Conservation (phyloP, 768 basidiomycete genomes). For the Calocybe indica region DNA sequence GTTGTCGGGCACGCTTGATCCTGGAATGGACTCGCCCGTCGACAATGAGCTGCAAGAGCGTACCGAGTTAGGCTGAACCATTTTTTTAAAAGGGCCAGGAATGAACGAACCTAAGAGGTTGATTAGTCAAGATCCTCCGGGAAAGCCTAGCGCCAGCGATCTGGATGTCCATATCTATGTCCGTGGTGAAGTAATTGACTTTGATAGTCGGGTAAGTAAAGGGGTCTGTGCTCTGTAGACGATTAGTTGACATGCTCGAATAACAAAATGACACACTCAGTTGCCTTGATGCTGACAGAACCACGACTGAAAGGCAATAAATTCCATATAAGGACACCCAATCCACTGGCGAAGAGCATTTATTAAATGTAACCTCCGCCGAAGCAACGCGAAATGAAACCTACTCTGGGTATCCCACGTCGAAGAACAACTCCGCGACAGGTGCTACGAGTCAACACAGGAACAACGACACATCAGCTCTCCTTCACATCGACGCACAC, state of each 20-base stretch:
- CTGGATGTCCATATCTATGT: slow-evolving; percentile 45
- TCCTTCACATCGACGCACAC: background rate
- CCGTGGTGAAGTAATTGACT: slow-evolving; percentile 46
- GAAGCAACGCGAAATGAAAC: slow-evolving; percentile 8
- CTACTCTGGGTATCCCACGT: slow-evolving; percentile 39
- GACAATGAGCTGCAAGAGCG: slow-evolving; percentile 23
- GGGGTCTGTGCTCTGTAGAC: slow-evolving; percentile 34
- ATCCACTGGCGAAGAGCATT: slow-evolving; percentile 18
- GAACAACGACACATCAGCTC: background rate
- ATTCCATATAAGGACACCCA: slow-evolving; percentile 48
- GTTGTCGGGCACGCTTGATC: slow-evolving; percentile 34
- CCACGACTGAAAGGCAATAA: slow-evolving; percentile 53
- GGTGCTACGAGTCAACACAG: slow-evolving; percentile 25
- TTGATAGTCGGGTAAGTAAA: slow-evolving; percentile 40
- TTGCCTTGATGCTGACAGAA: slow-evolving; percentile 38
- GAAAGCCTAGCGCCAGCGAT: slow-evolving; percentile 40
- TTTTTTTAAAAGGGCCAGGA: background rate
- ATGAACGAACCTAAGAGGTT: slow-evolving; percentile 33
- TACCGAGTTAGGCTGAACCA: too few relatives aligned
- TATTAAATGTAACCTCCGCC: background rate
- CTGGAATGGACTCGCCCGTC: slow-evolving; percentile 39
- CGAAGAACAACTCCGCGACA: slow-evolving; percentile 41
- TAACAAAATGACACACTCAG: slow-evolving; percentile 3
- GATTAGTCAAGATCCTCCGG: slow-evolving; percentile 32
- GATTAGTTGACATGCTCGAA: background rate